Conservation (phyloP, 192 early-diverging fungal genomes). For the Jimgerdemannia lactiflua region DNA sequence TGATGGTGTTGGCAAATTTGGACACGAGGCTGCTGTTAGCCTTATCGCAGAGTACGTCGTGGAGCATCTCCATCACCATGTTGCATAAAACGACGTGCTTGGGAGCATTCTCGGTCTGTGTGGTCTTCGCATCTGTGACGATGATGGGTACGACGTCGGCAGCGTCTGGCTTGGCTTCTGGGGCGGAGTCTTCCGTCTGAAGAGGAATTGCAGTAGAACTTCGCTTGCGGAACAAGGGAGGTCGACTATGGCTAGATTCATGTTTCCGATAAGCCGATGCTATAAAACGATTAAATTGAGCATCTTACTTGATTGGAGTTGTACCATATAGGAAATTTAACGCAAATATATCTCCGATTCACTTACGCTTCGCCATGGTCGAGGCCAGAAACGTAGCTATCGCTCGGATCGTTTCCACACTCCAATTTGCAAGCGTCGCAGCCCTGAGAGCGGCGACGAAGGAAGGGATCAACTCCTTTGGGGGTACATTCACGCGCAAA, state of each 20-base stretch:
- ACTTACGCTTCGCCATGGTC: slow-evolving; percentile 52
- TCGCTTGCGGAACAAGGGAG: neutral
- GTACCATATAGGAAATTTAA: too few relatives aligned
- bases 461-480: slow-evolving; percentile 45
- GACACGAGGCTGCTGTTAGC: slow-evolving; percentile 38
- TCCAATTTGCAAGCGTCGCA: slow-evolving; percentile 53
- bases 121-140: neutral
- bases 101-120: neutral
- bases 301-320: too few relatives aligned
- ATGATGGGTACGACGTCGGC: neutral
- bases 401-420: slow-evolving; percentile 52
- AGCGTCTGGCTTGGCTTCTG: neutral
- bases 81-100: neutral
- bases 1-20: slow-evolving; percentile 53
- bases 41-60: slow-evolving; percentile 55
- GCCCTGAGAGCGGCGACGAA: slow-evolving; percentile 52
- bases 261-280: neutral
- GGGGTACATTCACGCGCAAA: slow-evolving; percentile 53
- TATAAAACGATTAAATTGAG: neutral
- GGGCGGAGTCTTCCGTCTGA: neutral
- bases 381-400: slow-evolving; percentile 64
- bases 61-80: slow-evolving; percentile 59
- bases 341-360: too few relatives aligned
- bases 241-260: neutral
- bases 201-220: neutral